These are phyloP conservation scores for Ettlia oleoabundans DNA, from an alignment of 139 green algal genomes.

Conservation along the genomic window DNA sequence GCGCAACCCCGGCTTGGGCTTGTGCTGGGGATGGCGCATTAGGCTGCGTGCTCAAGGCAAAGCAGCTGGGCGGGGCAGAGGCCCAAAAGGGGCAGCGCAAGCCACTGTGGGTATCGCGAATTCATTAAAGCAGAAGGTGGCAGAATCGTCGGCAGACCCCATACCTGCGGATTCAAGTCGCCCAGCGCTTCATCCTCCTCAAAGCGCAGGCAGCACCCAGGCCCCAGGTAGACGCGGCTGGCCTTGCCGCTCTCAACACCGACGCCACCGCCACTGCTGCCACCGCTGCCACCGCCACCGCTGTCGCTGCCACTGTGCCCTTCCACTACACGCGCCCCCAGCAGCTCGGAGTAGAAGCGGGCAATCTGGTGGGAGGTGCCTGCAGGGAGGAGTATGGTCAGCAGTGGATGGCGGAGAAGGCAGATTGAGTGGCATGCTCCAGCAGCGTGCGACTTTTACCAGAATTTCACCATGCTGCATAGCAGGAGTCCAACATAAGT, in stretches of 20 bases:
- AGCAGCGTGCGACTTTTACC: too few relatives aligned
- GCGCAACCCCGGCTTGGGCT: too few relatives aligned
- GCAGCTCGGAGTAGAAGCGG: constrained; percentile 9
- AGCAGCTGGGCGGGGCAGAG: too few relatives aligned
- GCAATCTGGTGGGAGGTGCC: constrained; percentile 6
- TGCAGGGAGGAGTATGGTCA: neutral
- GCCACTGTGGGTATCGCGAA: neutral
- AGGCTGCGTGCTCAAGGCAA: too few relatives aligned
- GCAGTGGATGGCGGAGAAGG: neutral
- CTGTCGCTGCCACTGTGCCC: neutral
- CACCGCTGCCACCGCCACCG: too few relatives aligned
- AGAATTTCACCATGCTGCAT: too few relatives aligned
- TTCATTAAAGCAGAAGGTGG: neutral
- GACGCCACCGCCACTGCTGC: too few relatives aligned
- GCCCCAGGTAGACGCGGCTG: neutral
- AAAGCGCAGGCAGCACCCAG: neutral
- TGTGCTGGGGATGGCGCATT: too few relatives aligned
- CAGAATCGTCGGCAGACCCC: neutral
- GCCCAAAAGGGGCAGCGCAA: neutral
- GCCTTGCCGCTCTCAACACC: too few relatives aligned
- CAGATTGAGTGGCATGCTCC: too few relatives aligned
- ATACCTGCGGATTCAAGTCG: neutral
- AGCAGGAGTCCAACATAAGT: too few relatives aligned
- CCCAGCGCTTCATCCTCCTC: neutral
- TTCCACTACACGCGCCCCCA: constrained; percentile 8